These are phyloP conservation scores for Dipteronia dyeriana DNA, from an alignment of 345 rosid species.

Conservation along the genomic window DNA sequence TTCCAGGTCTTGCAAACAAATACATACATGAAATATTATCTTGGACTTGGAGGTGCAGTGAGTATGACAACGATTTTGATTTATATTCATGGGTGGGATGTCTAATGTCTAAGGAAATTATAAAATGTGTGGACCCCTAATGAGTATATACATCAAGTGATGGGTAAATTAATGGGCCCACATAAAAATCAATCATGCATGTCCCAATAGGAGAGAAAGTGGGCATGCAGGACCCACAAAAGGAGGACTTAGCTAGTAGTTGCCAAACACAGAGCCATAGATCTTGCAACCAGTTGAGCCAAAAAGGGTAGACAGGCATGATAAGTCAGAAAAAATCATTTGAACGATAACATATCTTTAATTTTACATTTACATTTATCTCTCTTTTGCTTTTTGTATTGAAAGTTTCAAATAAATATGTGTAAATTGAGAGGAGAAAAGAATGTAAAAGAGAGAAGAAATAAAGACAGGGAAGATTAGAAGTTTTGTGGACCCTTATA, in stretches of 20 bases:
- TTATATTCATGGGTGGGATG: too few relatives aligned
- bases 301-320: conserved; percentile 10
- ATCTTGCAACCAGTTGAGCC: conserved; percentile 17
- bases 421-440: background rate
- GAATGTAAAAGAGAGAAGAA: background rate
- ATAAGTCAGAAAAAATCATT: conserved; percentile 14
- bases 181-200: conserved; percentile 10
- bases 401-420: conserved; percentile 4
- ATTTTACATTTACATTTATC: background rate
- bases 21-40: background rate
- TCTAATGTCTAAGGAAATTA: background rate
- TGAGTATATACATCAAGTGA: background rate
- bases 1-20: background rate
- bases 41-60: background rate
- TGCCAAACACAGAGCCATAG: conserved; percentile 18
- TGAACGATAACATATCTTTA: conserved; percentile 5
- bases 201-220: conserved; percentile 23
- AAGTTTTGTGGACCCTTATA: conserved; percentile 26
- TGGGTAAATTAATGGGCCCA: conserved; percentile 2
- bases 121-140: background rate
- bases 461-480: conserved; percentile 22
- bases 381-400: conserved; percentile 16
- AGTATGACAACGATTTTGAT: background rate
- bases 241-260: background rate
- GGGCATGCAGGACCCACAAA: conserved; percentile 6